Evolutionary conservation across 2,329 filamentous ascomycete genomes (phyloP), one percentile per base, ranked within the genome.

Genomic region (Huntiella decipiens): DNA sequence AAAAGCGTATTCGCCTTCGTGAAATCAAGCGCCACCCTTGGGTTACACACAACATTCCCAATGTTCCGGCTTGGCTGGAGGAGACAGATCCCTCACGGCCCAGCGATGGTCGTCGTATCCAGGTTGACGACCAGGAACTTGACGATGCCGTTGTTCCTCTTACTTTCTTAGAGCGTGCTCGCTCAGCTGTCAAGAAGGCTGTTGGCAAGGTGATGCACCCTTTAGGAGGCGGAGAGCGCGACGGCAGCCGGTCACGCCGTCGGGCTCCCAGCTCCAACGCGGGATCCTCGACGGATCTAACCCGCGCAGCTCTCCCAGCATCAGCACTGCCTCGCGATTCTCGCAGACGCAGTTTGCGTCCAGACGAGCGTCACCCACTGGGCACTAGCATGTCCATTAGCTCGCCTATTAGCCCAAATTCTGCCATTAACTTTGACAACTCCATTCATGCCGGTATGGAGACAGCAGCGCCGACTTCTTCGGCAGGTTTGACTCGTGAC

Each of bases 21-120:
- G 88, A 95, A 54, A 88, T 96, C 55, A 96, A 96, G 60, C 79
- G 82, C 50, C 91, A 98, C 57, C 79, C 80, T 4, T 98, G 91
- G 91, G 80, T 96, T 12, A 68, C 88, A 1, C 68, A 79, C 48
- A 86, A 81, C 52, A 73, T 96, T 39, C 65, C 74, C 32, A 79
- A 94, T 53, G 73, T 79, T 34, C 66, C 74, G 31, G 68, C 71
- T 7, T 98, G 91, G 91, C 74, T 95, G n/a, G 85, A 94, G 54
- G 85, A 93, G 52, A 94, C 87, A 1, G 88, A 96, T 56, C 86
- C 87, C 2, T 78, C 76, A 34, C 73, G 79, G 33, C 79, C 79
- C 50, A 79, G 77, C 31, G 75, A 82, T 47, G 86, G 85, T 53
- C 78, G 81, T 57, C 85, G 77, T 61, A 96, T 98, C 55, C 80